Base-by-base conservation (phyloP, 148 eudicot genomes). In the Nepenthes mirabilis region DNA sequence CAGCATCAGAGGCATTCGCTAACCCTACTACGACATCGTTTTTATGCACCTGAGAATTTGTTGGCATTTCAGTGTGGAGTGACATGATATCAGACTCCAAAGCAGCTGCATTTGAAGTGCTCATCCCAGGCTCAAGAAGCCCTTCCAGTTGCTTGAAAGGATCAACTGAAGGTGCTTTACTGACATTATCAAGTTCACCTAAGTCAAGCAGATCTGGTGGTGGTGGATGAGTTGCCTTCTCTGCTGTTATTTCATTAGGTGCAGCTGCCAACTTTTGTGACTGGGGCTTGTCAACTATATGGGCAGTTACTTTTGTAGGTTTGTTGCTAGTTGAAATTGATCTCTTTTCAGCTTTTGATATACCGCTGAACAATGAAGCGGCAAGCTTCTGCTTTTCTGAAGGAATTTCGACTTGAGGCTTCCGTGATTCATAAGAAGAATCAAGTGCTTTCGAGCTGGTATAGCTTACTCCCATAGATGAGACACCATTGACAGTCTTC, bases 341-440 rank as follows among this genome's bases (percentile, higher is more conserved):
- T 2, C 68, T 86, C 70, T 77, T 81, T 55, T 93, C 89, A 43
- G 77, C 34, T 69, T 76, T 88, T 14, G 87, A 73, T 56, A 65
- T 36, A 37, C 85, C 89, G 40, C 99, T 96, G 70, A 93, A 93
- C 32, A 93, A 63, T 9, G 99, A 93, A 69, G 95, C 99, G 37
- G 99, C 99, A 57, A 93, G 89, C 67, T 74, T 88, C 68, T 89
- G 99, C 79, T 88, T 93, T 66, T 93, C 99, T 3, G 80, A 75
- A 47, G 78, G 48, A 43, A 91, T 65, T 69, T 93, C 81, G 11
- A 68, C 71, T 64, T 79, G 75, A 35, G 72, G 75, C 74, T 73
- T 75, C 62, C 64, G 77, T 47, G 74, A 56, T 57, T 74, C 77
- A 34, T 76, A 78, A 43, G 86, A 74, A 7, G 59, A 68, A 67